Evolutionary conservation across 139 green algal genomes (phyloP).

Genomic region (Tetraselmis chui): DNA sequence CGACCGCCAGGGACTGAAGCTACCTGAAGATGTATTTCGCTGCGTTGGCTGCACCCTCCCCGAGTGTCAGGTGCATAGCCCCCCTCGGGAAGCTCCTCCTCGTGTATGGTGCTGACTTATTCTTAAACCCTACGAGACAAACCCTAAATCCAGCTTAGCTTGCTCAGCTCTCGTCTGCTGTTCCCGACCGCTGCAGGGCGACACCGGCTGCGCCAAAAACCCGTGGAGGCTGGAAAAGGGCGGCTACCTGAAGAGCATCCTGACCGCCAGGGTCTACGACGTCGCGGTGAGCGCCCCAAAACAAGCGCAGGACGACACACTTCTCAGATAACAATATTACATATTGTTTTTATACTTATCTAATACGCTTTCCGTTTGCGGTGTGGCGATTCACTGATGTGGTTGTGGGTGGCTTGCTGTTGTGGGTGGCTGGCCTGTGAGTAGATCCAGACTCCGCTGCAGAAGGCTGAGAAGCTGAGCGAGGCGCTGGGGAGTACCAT

Average conservation of each 20-base stretch:
- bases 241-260: constrained; percentile 84
- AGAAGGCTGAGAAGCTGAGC: constrained; percentile 70
- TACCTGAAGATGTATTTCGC: constrained; percentile 50
- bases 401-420: too few relatives aligned
- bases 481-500: constrained; percentile 57
- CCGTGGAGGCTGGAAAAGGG: constrained; percentile 51
- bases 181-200: constrained; percentile 25
- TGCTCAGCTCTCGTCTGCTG: not conserved
- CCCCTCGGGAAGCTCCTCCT: not conserved
- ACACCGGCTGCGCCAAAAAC: constrained; percentile 47
- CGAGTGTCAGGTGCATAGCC: constrained; percentile 54
- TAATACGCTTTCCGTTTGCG: too few relatives aligned
- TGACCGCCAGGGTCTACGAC: constrained; percentile 93
- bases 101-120: not conserved
- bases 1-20: constrained; percentile 16
- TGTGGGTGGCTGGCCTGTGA: too few relatives aligned
- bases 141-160: not conserved
- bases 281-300: constrained; percentile 82
- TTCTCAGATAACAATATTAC: too few relatives aligned
- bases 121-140: not conserved
- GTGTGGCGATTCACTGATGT: too few relatives aligned
- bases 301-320: too few relatives aligned
- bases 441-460: constrained; percentile 75
- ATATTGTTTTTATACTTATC: too few relatives aligned
- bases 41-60: constrained; percentile 60